These are phyloP conservation scores for Phytophthora citricola DNA, from an alignment of 352 stramenopile species.

Conservation along the genomic window DNA sequence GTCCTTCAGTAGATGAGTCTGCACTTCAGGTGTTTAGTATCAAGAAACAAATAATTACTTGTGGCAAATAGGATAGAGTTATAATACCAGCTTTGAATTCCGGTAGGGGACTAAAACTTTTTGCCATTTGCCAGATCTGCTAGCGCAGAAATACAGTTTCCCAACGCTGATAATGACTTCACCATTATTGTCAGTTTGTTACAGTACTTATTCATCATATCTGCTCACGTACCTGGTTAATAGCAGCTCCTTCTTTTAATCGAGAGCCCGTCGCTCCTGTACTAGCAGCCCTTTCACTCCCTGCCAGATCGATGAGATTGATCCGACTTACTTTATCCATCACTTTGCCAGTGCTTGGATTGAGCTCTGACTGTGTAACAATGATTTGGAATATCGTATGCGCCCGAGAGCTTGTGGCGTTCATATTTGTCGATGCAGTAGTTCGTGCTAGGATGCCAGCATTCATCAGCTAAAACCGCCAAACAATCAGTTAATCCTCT, in stretches of 20 bases:
- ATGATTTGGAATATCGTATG: conserved; percentile 90
- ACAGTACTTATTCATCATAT: not conserved
- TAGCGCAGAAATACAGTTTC: conserved; percentile 93
- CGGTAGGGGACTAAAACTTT: conserved; percentile 89
- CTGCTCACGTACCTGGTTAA: conserved; percentile 79
- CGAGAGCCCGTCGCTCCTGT: conserved; percentile 88
- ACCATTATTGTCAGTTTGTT: conserved; percentile 16
- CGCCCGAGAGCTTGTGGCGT: conserved; percentile 81
- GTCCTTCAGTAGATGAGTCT: conserved; percentile 89
- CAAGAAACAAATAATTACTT: too few species aligned
- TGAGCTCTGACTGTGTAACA: conserved; percentile 80
- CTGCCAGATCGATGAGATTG: conserved; percentile 94
- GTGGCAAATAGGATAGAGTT: too few species aligned
- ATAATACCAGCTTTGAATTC: conserved; percentile 88
- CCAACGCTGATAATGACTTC: conserved; percentile 89
- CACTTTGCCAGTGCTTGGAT: conserved; percentile 72
- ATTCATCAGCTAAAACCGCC: conserved; percentile 74
- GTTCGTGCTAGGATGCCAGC: conserved; percentile 82
- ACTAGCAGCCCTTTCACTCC: conserved; percentile 89
- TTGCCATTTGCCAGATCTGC: conserved; percentile 88
- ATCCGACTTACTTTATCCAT: conserved; percentile 89
- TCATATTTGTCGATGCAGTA: conserved; percentile 89
- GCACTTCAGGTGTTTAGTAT: not conserved
- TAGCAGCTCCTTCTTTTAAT: conserved; percentile 94
- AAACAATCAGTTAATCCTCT: not conserved